phyloP scores from a whole-genome alignment of 768 basidiomycete genomes.

The Cyathus striatus region DNA sequence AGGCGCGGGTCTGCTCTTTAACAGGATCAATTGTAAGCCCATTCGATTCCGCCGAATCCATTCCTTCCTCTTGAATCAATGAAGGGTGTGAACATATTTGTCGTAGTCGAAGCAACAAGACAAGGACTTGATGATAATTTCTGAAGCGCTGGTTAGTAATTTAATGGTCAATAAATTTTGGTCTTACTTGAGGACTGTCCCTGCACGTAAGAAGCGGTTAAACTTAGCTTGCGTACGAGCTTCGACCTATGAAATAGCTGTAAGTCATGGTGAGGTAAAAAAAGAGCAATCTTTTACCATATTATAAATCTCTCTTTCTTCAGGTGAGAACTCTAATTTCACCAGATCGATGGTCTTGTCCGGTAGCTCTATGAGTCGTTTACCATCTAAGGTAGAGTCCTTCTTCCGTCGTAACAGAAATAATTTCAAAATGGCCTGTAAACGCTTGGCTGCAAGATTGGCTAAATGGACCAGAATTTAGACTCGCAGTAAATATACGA shows the following conservation, averaged over 20 bases:
- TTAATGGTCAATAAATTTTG: background rate
- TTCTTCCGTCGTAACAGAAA: conserved; percentile 63
- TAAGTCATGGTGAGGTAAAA: background rate
- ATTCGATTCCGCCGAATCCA: conserved; percentile 34
- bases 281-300: conserved; percentile 27
- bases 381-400: conserved; percentile 58
- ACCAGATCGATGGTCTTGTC: conserved; percentile 45
- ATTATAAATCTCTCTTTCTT: conserved; percentile 60
- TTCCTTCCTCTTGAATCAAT: conserved; percentile 53
- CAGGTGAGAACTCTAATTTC: conserved; percentile 50
- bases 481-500: too few species aligned
- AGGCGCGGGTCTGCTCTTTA: conserved; percentile 42
- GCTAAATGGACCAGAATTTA: conserved; percentile 27
- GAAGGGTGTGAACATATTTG: conserved; percentile 68
- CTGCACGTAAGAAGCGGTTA: conserved; percentile 54
- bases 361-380: conserved; percentile 60
- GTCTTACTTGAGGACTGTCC: conserved; percentile 56
- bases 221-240: conserved; percentile 52
- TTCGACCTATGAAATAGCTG: conserved; percentile 34
- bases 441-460: conserved; percentile 44
- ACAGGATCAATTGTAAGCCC: conserved; percentile 27
- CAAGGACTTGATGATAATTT: conserved; percentile 53
- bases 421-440: conserved; percentile 51
- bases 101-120: conserved; percentile 48
- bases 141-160: background rate